Evolutionary conservation across 2,329 filamentous ascomycete species (phyloP).

Genomic region (Grosmannia penicillata): DNA sequence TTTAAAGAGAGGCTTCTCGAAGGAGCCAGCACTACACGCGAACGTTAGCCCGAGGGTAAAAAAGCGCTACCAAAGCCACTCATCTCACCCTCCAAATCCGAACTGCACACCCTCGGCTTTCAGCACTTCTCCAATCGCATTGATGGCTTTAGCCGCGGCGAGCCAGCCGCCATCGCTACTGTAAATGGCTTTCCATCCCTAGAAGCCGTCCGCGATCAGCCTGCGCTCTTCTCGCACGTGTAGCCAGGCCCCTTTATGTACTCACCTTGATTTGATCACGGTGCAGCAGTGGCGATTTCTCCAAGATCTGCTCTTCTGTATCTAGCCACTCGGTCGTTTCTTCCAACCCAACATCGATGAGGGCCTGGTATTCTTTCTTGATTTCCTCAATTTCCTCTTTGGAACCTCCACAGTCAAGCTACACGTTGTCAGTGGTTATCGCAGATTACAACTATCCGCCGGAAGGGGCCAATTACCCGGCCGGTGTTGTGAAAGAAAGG

Average conservation of each 20-base stretch:
- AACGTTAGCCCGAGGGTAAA: too few relatives aligned
- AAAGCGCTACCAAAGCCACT: too few relatives aligned
- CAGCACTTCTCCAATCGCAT: constrained; percentile 25
- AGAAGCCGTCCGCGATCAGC: constrained; percentile 17
- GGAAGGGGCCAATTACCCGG: background rate
- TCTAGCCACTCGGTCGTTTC: constrained; percentile 26
- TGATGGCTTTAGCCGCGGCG: constrained; percentile 12
- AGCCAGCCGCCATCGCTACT: constrained; percentile 30
- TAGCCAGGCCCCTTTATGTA: too few relatives aligned
- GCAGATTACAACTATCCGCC: background rate
- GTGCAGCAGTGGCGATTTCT: constrained; percentile 22
- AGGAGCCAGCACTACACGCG: constrained; percentile 1
- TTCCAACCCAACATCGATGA: constrained; percentile 26
- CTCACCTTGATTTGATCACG: constrained; percentile 14
- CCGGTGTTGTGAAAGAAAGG: constrained; percentile 25
- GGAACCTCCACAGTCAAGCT: constrained; percentile 10
- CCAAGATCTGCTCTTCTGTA: constrained; percentile 26
- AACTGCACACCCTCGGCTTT: constrained; percentile 1
- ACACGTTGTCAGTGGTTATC: background rate
- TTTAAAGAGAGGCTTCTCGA: constrained; percentile 1
- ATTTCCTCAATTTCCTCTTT: constrained; percentile 19
- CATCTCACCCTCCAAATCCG: constrained; percentile 1
- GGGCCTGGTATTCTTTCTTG: constrained; percentile 19
- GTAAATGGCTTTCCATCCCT: constrained; percentile 30
- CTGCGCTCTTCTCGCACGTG: constrained; percentile 15